Conservation (phyloP, 495 filamentous ascomycete species). For the Lichina pygmaea region DNA sequence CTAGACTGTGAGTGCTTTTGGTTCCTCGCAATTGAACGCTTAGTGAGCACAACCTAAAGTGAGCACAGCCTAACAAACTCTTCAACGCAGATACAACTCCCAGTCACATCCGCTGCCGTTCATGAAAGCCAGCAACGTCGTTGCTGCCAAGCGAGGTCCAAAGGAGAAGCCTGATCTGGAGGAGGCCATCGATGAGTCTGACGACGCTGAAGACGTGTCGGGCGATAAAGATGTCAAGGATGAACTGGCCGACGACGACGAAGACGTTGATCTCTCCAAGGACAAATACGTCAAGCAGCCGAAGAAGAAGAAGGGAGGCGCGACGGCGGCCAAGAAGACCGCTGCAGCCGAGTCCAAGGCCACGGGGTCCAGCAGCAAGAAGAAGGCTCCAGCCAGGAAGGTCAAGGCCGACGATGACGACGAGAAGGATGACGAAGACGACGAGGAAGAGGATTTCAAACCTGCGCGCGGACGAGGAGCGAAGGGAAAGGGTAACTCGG, state of each 20-base stretch:
- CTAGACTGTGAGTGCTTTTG: slow-evolving; percentile 29
- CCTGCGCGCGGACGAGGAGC: slow-evolving; percentile 22
- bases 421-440: slow-evolving; percentile 3
- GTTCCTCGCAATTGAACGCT: not conserved
- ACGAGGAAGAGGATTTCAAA: slow-evolving; percentile 19
- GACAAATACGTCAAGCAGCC: slow-evolving; percentile 90
- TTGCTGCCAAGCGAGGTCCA: slow-evolving; percentile 35
- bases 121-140: slow-evolving; percentile 66
- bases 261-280: slow-evolving; percentile 50
- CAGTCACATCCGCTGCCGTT: slow-evolving; percentile 78
- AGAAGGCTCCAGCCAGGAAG: slow-evolving; percentile 11
- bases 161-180: slow-evolving; percentile 83
- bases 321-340: slow-evolving; percentile 8
- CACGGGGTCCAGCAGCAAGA: slow-evolving; percentile 6
- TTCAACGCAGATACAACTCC: slow-evolving; percentile 42
- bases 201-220: slow-evolving; percentile 33
- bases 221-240: slow-evolving; percentile 27
- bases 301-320: slow-evolving; percentile 26
- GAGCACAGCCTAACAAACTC: not conserved
- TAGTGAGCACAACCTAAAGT: not conserved
- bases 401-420: slow-evolving; percentile 18
- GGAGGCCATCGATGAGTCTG: slow-evolving; percentile 82
- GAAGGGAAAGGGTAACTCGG: slow-evolving; percentile 6
- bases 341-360: not conserved
- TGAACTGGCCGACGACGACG: slow-evolving; percentile 33